Conservation (phyloP, 2,329 filamentous ascomycete genomes). For the Cytospora schulzeri region DNA sequence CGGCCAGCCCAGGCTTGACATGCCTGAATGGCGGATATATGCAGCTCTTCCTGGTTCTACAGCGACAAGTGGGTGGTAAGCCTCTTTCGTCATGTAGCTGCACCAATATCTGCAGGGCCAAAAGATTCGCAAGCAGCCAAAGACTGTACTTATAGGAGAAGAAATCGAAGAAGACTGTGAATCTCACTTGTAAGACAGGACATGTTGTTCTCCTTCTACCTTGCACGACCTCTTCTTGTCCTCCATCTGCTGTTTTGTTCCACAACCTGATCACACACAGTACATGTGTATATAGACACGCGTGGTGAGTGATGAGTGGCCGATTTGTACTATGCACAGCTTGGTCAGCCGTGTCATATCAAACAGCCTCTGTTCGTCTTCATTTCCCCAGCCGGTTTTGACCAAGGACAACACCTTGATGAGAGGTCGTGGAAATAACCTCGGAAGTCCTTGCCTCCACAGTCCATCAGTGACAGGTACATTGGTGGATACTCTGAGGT, state of each 20-base stretch:
- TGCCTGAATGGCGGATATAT: neutral
- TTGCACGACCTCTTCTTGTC: conserved; percentile 3
- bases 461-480: no score
- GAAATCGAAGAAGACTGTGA: neutral
- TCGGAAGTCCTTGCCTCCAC: no score
- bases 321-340: neutral
- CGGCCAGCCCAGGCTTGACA: no score
- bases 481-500: neutral
- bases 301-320: neutral
- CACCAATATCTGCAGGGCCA: neutral
- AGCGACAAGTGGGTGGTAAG: neutral
- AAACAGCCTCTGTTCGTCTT: no score
- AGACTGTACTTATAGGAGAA: neutral
- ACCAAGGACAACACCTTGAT: no score
- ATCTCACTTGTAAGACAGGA: conserved; percentile 2
- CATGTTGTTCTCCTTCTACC: neutral
- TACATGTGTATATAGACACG: neutral
- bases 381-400: no score
- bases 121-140: neutral
- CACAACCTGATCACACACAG: neutral
- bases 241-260: neutral
- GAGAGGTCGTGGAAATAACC: no score
- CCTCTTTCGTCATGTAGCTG: conserved; percentile 17
- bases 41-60: neutral
- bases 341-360: no score